Evolutionary conservation across 106 monocot genomes (phyloP).

Genomic region (Posidonia australis): DNA sequence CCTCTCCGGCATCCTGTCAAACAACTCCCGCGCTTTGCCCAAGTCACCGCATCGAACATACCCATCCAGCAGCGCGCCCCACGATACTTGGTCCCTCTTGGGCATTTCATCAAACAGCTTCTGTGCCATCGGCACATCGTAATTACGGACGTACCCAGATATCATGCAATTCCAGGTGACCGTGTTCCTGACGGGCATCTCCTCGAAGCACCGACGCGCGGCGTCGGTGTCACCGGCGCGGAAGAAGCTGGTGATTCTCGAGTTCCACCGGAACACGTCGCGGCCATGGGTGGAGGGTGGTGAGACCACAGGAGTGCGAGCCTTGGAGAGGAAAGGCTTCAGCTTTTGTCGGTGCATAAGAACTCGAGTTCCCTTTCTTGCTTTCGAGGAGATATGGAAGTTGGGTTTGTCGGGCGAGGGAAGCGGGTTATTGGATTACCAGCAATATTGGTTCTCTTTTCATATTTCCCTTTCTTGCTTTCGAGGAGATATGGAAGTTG

Average conservation of each 20-base stretch:
- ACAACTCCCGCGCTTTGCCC: slow-evolving; percentile 34
- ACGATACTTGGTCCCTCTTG: slow-evolving; percentile 35
- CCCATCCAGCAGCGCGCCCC: slow-evolving; percentile 38
- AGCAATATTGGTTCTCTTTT: too few relatives aligned
- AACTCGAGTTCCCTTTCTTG: too few relatives aligned
- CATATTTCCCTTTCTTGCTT: too few relatives aligned
- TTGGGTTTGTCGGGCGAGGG: too few relatives aligned
- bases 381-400: too few relatives aligned
- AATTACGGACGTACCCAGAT: slow-evolving; percentile 29
- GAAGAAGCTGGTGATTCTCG: slow-evolving; percentile 38
- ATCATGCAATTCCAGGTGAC: slow-evolving; percentile 74
- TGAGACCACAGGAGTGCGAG: neutral
- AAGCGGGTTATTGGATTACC: too few relatives aligned
- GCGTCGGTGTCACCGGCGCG: slow-evolving; percentile 19
- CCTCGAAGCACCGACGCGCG: slow-evolving; percentile 34
- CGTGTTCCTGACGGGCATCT: slow-evolving; percentile 50
- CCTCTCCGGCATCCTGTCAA: slow-evolving; percentile 44
- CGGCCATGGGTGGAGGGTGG: neutral
- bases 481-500: too few relatives aligned
- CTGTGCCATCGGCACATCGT: slow-evolving; percentile 23
- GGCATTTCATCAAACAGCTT: slow-evolving; percentile 39
- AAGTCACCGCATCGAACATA: slow-evolving; percentile 38
- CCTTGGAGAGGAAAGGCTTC: neutral
- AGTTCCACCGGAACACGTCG: slow-evolving; percentile 50
- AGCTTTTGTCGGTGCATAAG: neutral